Conservation (phyloP, 2,329 filamentous ascomycete species). For the Anisogramma anomala region DNA sequence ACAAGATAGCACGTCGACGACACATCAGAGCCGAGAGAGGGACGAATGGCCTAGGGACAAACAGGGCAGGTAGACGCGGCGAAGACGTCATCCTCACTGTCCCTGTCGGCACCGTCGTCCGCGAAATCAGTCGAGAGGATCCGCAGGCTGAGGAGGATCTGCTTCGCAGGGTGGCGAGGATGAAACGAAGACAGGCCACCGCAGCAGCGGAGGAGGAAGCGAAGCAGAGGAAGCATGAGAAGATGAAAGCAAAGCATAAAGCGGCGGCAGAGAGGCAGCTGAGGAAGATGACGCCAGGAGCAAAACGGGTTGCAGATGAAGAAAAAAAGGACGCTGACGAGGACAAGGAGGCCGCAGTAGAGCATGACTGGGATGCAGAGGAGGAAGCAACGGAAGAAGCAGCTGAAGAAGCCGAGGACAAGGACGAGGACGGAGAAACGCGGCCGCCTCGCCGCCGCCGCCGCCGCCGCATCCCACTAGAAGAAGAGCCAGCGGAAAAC, state of each 20-base stretch:
- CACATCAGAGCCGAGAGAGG: constrained; percentile 64
- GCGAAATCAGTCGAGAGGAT: constrained; percentile 69
- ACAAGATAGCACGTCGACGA: constrained; percentile 73
- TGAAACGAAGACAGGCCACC: constrained; percentile 14
- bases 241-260: not conserved
- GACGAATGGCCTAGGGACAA: constrained; percentile 66
- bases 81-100: constrained; percentile 83
- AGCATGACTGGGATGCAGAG: not conserved
- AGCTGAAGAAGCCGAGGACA: not conserved
- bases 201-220: not conserved
- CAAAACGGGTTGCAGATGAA: not conserved
- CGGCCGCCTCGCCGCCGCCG: constrained; percentile 17
- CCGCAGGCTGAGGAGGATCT: constrained; percentile 56
- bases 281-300: not conserved
- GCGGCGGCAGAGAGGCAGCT: not conserved
- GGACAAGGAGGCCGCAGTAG: not conserved
- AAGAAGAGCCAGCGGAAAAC: constrained; percentile 31
- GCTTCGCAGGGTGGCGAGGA: constrained; percentile 23
- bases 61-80: constrained; percentile 64
- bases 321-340: not conserved
- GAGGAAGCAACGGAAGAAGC: not conserved
- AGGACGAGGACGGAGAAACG: constrained; percentile 18
- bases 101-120: constrained; percentile 81
- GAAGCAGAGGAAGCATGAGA: constrained; percentile 22
- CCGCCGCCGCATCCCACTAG: constrained; percentile 25